A percentile compares a stretch with the other conserved stretches of the same genome.
These are phyloP conservation scores for Suillus spraguei DNA, from an alignment of 768 basidiomycete species.

Conservation along the genomic window DNA sequence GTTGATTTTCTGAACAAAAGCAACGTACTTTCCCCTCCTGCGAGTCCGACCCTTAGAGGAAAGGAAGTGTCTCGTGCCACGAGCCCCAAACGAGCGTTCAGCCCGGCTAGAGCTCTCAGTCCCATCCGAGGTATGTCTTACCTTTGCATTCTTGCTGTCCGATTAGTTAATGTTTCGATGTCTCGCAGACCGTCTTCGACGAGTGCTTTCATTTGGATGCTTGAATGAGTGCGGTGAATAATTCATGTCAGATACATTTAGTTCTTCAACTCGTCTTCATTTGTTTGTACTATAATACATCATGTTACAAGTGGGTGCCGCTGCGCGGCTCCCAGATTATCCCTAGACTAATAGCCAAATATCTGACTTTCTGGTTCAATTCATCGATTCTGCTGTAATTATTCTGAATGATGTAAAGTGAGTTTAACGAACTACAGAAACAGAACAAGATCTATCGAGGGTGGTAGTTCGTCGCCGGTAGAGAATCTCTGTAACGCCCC, in stretches of 20 bases:
- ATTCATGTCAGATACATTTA: background rate
- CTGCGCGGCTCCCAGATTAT: background rate
- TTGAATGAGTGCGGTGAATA: constrained; percentile 7
- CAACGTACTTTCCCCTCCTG: background rate
- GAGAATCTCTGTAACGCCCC: no score
- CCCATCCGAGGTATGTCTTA: constrained; percentile 34
- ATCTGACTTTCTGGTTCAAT: background rate
- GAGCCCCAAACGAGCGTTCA: constrained; percentile 28
- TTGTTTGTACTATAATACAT: background rate
- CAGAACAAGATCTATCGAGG: background rate
- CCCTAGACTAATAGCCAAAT: background rate
- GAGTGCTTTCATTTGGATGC: constrained; percentile 26
- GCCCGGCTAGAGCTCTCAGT: constrained; percentile 25
- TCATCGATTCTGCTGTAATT: background rate
- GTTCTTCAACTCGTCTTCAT: background rate
- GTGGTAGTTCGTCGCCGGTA: background rate
- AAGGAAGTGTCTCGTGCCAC: constrained; percentile 7
- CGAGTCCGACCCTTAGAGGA: constrained; percentile 7
- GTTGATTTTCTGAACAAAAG: background rate
- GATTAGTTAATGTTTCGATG: constrained; percentile 6
- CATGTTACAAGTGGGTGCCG: background rate
- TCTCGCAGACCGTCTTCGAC: constrained; percentile 29
- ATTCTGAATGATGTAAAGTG: background rate
- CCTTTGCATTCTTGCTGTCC: constrained; percentile 19
- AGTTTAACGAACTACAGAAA: background rate